Base-by-base conservation (phyloP, 2,329 filamentous ascomycete genomes). In the Trichocomaceae sp. region DNA sequence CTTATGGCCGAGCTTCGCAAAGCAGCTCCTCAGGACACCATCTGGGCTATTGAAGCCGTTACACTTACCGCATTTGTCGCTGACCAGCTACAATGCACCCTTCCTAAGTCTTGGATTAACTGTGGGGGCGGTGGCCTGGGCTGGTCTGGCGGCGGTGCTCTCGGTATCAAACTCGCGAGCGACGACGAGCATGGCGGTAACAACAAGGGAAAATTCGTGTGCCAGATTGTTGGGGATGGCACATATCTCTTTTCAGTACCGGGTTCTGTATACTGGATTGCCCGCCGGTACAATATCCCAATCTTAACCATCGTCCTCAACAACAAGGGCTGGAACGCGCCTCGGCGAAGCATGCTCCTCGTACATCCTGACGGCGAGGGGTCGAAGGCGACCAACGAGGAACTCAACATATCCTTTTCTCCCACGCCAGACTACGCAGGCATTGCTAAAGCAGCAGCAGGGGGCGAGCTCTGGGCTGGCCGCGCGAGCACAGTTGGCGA, bases 61-160 rank as follows among this genome's bases (percentile, higher is more conserved):
- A 93, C 88, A 0, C 83, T 87, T 56, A 83, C 84, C 0, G 69
- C 69, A 0, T 79, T 83, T 26, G 83, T 90, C 0, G 78, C 82
- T 23, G 86, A 93, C 60, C 87, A 90, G 60, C 72, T 93, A 7
- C 83, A 84, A 62, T 79, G 83, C 2, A 83, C 79, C 0, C 64
- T 83, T 0, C 87, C 88, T 0, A 86, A 87, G 0, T 83, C 82
- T 0, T 90, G 85, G 85, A 83, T 92, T 63, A 91, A 90, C 67
- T 91, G 87, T 65, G 88, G 88, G 1, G 88, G 86, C 0, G 88
- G 87, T 13, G 88, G 88, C 2, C 81, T 92, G 0, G 88, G 88
- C 1, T 92, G 88, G 88, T 87, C 83, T 10, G 88, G 87, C 13
- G 88, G 88, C 13, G 88, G 76, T 51, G 85, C 86, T 0, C 69